Base-by-base conservation (phyloP, 225 moss, liverwort and hornwort species). In the Takakia lepidozioides region DNA sequence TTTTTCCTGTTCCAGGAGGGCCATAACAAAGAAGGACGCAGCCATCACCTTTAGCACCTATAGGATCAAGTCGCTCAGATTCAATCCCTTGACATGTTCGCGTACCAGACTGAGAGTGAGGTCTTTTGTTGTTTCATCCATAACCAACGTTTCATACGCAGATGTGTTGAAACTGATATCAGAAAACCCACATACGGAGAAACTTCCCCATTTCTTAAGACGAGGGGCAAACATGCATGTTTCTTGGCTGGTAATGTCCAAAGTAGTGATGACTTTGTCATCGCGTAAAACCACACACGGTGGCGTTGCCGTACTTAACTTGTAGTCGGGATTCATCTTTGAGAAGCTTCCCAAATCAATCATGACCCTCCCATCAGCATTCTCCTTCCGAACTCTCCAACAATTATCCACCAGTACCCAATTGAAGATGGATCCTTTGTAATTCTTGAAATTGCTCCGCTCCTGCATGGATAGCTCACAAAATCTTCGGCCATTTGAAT, bases 281-380 rank as follows among this genome's bases (percentile, higher is more conserved):
- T 28, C 27, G 29, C 48, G 59, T 6, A 55, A 35, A 29, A 60
- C 27, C n/a, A 46, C 39, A 38, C 28, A 13, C 5, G 75, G 29
- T 13, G 57, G 65, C 1, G 0, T 3, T 0, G 56, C 61, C 11
- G 0, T 29, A 19, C 0, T 9, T 53, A 66, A 2, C 6, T 1
- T 15, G 26, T 44, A 53, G 43, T 58, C 1, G 8, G 72, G 57
- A 1, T 72, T 45, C 54, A 62, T 66, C 18, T 44, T 66, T 3
- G 72, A 56, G 43, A 61, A 72, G 41, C 72, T 66, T 30, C 48
- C 48, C 3, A 72, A 44, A 25, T 48, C 72, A 8, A 72, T 66
- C 66, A 66, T 61, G 0, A 71, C 66, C 41, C 57, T 72, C 2
- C 72, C 66, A 0, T 45, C 38, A 3, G 51, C 65, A 4, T 49